phyloP scores from a whole-genome alignment of 768 basidiomycete genomes.

The Hortiboletus flavorubellus region DNA sequence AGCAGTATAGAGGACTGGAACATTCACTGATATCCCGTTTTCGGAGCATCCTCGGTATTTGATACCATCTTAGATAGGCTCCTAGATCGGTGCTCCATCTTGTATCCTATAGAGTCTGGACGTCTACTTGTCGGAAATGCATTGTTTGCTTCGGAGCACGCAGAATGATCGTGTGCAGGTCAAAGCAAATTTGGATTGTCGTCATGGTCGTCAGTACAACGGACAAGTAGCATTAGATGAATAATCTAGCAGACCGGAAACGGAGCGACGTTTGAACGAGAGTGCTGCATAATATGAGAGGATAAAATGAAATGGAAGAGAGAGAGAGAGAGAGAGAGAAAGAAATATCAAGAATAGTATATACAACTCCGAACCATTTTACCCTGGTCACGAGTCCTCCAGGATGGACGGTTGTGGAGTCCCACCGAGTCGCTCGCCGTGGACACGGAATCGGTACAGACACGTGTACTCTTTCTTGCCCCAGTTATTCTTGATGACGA shows the following conservation, averaged over 20 bases:
- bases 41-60: neutral
- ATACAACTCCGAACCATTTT: neutral
- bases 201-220: slow-evolving; percentile 24
- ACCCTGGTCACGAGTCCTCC: slow-evolving; percentile 15
- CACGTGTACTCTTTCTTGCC: slow-evolving; percentile 83
- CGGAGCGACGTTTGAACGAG: slow-evolving; percentile 4
- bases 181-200: slow-evolving; percentile 17
- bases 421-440: slow-evolving; percentile 55
- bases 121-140: neutral
- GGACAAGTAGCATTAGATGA: slow-evolving; percentile 17
- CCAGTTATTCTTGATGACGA: slow-evolving; percentile 84
- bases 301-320: neutral
- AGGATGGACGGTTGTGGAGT: slow-evolving; percentile 35
- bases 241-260: slow-evolving; percentile 22
- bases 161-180: neutral
- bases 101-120: neutral
- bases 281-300: neutral
- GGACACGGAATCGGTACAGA: slow-evolving; percentile 81
- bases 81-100: neutral
- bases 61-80: neutral
- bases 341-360: slow-evolving; percentile 7
- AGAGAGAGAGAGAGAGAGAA: neutral
- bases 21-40: neutral
- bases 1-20: slow-evolving; percentile 6
- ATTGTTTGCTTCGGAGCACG: neutral